phyloP scores from a whole-genome alignment of 1,284 basidiomycete genomes.

The Hymenochaete sp. region DNA sequence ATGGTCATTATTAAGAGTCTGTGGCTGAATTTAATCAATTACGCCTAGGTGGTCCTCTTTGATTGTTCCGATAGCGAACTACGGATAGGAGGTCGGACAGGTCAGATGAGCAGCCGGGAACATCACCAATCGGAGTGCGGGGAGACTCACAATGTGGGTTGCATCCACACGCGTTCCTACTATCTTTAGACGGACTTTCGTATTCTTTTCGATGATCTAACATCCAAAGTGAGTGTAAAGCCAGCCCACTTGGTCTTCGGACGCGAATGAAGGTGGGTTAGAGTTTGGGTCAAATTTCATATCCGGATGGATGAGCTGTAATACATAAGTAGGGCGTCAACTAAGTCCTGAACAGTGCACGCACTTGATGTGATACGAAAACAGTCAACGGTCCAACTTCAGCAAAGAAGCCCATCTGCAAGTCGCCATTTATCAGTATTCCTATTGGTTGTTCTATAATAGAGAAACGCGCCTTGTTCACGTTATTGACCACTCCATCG shows the following conservation, averaged over 20 bases:
- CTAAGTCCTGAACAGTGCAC: conserved; percentile 25
- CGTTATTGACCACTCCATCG: conserved; percentile 92
- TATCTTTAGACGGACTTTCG: conserved; percentile 88
- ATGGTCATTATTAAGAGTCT: too few species aligned
- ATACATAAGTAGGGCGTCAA: conserved; percentile 17
- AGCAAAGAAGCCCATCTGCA: conserved; percentile 95
- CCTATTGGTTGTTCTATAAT: background rate
- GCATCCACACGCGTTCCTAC: conserved; percentile 96
- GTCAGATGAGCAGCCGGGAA: background rate
- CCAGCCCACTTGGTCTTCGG: conserved; percentile 68
- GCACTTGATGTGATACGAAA: conserved; percentile 90
- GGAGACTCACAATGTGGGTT: conserved; percentile 79
- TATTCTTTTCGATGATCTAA: conserved; percentile 89
- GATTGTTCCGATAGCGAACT: conserved; percentile 92
- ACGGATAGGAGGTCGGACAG: background rate
- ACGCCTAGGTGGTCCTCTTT: conserved; percentile 93
- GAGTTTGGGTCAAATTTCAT: conserved; percentile 90
- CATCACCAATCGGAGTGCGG: conserved; percentile 1
- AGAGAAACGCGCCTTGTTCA: conserved; percentile 72
- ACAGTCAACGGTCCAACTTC: conserved; percentile 90
- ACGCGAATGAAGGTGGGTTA: conserved; percentile 86
- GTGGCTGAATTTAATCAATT: too few species aligned
- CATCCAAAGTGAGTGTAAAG: conserved; percentile 6
- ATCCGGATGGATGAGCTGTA: conserved; percentile 84
- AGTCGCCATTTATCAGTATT: conserved; percentile 1